Percentiles rank a stretch among this genome's conserved stretches.
phyloP scores from a whole-genome alignment of 176 grass and related monocot species.

The Bolboschoenus planiculmis region DNA sequence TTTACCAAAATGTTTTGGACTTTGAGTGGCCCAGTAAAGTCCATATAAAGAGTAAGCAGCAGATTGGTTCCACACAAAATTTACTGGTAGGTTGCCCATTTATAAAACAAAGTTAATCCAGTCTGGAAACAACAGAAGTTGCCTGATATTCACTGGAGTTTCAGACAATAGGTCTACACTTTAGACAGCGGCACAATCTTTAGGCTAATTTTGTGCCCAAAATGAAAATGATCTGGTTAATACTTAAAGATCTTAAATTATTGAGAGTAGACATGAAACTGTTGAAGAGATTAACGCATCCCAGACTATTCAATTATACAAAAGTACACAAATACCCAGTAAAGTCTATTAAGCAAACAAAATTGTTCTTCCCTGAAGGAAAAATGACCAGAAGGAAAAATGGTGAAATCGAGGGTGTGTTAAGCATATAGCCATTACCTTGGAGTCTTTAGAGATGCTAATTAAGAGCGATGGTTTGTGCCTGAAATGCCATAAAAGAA shows the following conservation, averaged over 20 bases:
- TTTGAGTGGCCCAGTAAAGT: too few species aligned
- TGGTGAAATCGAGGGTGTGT: too few species aligned
- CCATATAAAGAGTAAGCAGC: neutral
- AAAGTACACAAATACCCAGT: neutral
- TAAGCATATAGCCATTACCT: conserved; percentile 47
- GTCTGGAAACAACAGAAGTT: neutral
- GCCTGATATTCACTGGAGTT: neutral
- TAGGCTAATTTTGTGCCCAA: neutral
- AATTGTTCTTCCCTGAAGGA: neutral
- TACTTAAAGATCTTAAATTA: neutral
- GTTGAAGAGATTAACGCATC: neutral
- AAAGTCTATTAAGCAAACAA: neutral
- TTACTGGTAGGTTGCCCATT: neutral
- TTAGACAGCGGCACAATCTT: neutral
- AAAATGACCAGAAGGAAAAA: too few species aligned
- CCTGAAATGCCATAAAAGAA: conserved; percentile 46
- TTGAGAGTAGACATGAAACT: neutral
- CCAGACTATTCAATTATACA: neutral
- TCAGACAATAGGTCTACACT: neutral
- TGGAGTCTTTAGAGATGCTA: conserved; percentile 87
- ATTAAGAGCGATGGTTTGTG: conserved; percentile 79
- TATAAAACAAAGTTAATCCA: neutral
- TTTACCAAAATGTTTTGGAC: neutral
- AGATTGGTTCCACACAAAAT: neutral
- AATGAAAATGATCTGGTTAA: neutral